Base-by-base conservation (phyloP, 345 rosid species). In the Xanthoceras sorbifolium region DNA sequence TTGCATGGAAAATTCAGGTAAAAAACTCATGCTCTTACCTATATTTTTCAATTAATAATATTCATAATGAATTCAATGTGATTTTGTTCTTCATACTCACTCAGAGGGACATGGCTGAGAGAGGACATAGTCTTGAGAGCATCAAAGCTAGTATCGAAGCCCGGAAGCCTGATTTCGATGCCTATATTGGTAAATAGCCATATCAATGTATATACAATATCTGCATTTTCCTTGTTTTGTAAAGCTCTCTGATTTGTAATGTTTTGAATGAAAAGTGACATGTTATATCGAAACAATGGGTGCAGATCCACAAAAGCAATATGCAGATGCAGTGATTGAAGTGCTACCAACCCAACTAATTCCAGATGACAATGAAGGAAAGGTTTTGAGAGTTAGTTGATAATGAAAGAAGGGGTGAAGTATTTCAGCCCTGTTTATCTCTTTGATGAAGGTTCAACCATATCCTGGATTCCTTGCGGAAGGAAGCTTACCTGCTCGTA, bases 81-180 rank as follows among this genome's bases (percentile, higher is more conserved):
- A n/a, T 32, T 66, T 67, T 40, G 22, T 62, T 15, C 42, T 44
- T 54, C 5, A 59, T 76, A 29, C 55, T 46, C 29, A 57, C 81
- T 85, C 78, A 95, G 99, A 93, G 99, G 67, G 99, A 96, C 84
- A 96, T 92, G 99, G 98, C 97, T 9, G 99, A 96, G 85, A 81
- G 99, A 87, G 98, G 99, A 12, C 99, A 96, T 89, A 96, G 99
- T 71, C 92, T 96, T 11, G 99, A 96, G 82, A 96, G 99, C 85
- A 93, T 96, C 83, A 96, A 90, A 82, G 97, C 99, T 1, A 96
- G 99, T 81, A 96, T 96, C 40, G 94, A 96, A 85, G 97, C 99
- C 3, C 81, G 99, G 66, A 95, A 93, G 76, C 98, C 99, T 2
- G 99, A 95, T 64, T 95, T 93, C 42, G 98, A 93, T 74, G 99